Evolutionary conservation across 495 filamentous ascomycete species (phyloP).

Genomic region (Xylaria grammica): DNA sequence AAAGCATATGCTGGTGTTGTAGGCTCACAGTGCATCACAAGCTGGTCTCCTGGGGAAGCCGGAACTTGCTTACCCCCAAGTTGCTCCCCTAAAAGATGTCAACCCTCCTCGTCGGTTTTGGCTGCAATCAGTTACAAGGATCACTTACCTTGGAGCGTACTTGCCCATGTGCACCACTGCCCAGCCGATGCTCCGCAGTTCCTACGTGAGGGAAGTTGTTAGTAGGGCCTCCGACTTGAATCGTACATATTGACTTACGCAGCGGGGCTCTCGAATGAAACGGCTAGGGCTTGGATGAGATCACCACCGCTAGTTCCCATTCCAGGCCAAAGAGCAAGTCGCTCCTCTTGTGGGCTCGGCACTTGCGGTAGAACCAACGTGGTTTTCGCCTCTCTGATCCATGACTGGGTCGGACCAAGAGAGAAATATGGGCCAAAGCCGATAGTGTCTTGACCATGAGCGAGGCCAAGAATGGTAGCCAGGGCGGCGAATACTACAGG

Average conservation of each 20-base stretch:
- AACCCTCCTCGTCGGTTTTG: neutral
- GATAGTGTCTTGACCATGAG: slow-evolving; percentile 26
- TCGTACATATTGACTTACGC: slow-evolving; percentile 16
- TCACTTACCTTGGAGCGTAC: slow-evolving; percentile 34
- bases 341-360: slow-evolving; percentile 37
- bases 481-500: neutral
- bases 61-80: slow-evolving; percentile 14
- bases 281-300: slow-evolving; percentile 44
- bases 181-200: slow-evolving; percentile 41
- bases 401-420: slow-evolving; percentile 41
- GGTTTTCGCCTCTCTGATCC: slow-evolving; percentile 42
- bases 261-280: slow-evolving; percentile 39
- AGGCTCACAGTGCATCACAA: neutral
- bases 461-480: slow-evolving; percentile 18
- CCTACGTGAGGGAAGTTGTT: slow-evolving; percentile 9
- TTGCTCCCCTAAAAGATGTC: neutral
- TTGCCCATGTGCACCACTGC: slow-evolving; percentile 47
- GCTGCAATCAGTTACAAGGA: neutral
- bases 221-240: neutral
- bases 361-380: slow-evolving; percentile 40
- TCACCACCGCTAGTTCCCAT: slow-evolving; percentile 48
- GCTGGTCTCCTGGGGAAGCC: slow-evolving; percentile 1
- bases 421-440: slow-evolving; percentile 44
- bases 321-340: slow-evolving; percentile 45
- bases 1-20: neutral